These are phyloP conservation scores for Phlyctochytrium arcticum DNA, from an alignment of 192 early-diverging fungal species.

Conservation along the genomic window DNA sequence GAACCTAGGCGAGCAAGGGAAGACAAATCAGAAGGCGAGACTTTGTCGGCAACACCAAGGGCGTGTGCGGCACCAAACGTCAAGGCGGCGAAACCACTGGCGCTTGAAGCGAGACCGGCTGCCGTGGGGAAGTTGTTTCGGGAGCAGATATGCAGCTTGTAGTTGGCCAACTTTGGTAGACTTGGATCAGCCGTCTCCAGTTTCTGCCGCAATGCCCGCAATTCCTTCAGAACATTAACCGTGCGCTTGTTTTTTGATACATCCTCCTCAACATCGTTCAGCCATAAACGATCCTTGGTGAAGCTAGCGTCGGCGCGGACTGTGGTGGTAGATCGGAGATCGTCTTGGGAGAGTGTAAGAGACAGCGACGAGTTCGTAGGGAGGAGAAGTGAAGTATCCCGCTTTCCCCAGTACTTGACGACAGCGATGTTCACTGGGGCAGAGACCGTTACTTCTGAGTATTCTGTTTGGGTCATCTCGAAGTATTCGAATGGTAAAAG, in stretches of 20 bases:
- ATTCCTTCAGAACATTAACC: slow-evolving; percentile 74
- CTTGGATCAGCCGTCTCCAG: slow-evolving; percentile 50
- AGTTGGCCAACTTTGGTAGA: slow-evolving; percentile 55
- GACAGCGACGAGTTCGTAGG: slow-evolving; percentile 98
- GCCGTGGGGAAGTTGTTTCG: slow-evolving; percentile 99
- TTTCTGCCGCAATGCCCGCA: slow-evolving; percentile 66
- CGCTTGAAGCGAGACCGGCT: slow-evolving; percentile 95
- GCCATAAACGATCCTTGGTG: slow-evolving; percentile 79
- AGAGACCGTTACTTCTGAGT: slow-evolving; percentile 72
- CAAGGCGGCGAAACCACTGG: slow-evolving; percentile 92
- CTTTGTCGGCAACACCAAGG: slow-evolving; percentile 51
- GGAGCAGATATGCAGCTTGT: slow-evolving; percentile 84
- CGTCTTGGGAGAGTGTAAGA: slow-evolving; percentile 93
- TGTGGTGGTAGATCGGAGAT: slow-evolving; percentile 92
- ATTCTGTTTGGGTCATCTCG: background rate
- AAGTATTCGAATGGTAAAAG: too few relatives aligned
- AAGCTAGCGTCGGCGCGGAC: slow-evolving; percentile 60
- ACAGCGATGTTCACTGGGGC: slow-evolving; percentile 99
- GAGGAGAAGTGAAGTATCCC: slow-evolving; percentile 81
- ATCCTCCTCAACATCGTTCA: slow-evolving; percentile 89
- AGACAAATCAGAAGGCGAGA: slow-evolving; percentile 67
- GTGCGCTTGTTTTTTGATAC: slow-evolving; percentile 78
- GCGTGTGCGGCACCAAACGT: slow-evolving; percentile 75
- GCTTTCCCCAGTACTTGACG: slow-evolving; percentile 99
- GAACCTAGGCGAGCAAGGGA: slow-evolving; percentile 90